Conservation (phyloP, 2,329 filamentous ascomycete genomes). For the Neopestalotiopsis sp. region DNA sequence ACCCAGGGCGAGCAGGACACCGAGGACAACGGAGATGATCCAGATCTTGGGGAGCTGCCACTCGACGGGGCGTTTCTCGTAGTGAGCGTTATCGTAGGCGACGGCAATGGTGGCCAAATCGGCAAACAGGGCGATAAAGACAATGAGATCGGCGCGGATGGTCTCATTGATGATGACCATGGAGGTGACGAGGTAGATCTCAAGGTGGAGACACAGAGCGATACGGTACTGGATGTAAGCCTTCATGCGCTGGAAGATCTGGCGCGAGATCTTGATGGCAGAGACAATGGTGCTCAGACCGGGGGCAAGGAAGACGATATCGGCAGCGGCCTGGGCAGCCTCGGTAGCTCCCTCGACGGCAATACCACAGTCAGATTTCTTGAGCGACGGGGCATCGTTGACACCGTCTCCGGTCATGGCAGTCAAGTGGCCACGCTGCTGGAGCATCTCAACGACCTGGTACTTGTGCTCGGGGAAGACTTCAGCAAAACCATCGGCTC, state of each 20-base stretch:
- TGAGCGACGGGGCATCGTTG: constrained; percentile 71
- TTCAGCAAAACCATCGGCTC: constrained; percentile 75
- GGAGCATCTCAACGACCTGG: constrained; percentile 77
- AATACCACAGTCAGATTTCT: constrained; percentile 74
- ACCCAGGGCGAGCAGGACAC: constrained; percentile 66
- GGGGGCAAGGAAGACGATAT: constrained; percentile 73
- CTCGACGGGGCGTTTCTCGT: constrained; percentile 72
- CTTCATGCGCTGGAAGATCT: constrained; percentile 77
- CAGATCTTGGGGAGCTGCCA: constrained; percentile 79
- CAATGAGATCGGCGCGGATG: constrained; percentile 70
- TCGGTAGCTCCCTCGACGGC: constrained; percentile 71
- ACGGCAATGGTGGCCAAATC: constrained; percentile 77
- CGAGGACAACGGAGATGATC: constrained; percentile 72
- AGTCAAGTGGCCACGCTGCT: constrained; percentile 74
- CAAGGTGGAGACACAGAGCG: constrained; percentile 70
- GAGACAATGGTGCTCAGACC: constrained; percentile 71
- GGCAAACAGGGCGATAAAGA: constrained; percentile 76
- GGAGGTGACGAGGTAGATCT: constrained; percentile 74
- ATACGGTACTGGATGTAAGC: constrained; percentile 75
- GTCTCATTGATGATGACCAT: constrained; percentile 79
- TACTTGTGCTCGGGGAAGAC: constrained; percentile 80
- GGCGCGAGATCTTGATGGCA: constrained; percentile 71
- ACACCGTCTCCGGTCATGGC: constrained; percentile 78
- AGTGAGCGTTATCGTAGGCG: constrained; percentile 76
- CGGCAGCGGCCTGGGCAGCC: constrained; percentile 69